These are phyloP conservation scores for Enterocytospora artemiae DNA, from an alignment of 371 early-diverging fungal genomes.

Conservation along the genomic window DNA sequence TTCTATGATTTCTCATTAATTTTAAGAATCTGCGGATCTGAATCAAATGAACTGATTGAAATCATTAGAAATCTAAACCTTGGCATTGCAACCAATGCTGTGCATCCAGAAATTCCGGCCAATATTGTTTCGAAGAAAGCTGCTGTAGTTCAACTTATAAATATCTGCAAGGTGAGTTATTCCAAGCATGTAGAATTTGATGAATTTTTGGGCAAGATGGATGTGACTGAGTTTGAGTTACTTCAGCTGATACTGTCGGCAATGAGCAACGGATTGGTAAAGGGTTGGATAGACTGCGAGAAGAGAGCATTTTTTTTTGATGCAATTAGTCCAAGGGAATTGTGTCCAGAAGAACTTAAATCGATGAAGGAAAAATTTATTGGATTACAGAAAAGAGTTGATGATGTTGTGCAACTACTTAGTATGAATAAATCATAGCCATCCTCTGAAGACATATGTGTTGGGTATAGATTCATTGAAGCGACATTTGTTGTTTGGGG, in stretches of 20 bases:
- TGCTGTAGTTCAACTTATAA: slow-evolving; percentile 10
- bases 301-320: slow-evolving; percentile 30
- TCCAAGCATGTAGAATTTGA: slow-evolving; percentile 18
- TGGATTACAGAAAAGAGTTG: slow-evolving; percentile 18
- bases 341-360: slow-evolving; percentile 15
- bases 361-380: slow-evolving; percentile 29
- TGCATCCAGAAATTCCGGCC: background rate
- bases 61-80: background rate
- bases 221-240: background rate
- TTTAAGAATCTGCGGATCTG: background rate
- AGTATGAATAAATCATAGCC: background rate
- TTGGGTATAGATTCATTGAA: too few relatives aligned
- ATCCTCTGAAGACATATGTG: too few relatives aligned
- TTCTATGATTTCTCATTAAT: background rate
- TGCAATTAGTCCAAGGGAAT: slow-evolving; percentile 26
- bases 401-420: slow-evolving; percentile 4
- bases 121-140: slow-evolving; percentile 9
- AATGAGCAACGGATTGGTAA: slow-evolving; percentile 26
- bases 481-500: too few relatives aligned
- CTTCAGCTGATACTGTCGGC: slow-evolving; percentile 24
- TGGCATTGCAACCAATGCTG: background rate
- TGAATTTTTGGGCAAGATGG: background rate
- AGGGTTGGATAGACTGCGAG: slow-evolving; percentile 41
- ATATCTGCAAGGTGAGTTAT: background rate
- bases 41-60: background rate